phyloP scores from a whole-genome alignment of 495 filamentous ascomycete species.

The Aspergillus homomorphus region DNA sequence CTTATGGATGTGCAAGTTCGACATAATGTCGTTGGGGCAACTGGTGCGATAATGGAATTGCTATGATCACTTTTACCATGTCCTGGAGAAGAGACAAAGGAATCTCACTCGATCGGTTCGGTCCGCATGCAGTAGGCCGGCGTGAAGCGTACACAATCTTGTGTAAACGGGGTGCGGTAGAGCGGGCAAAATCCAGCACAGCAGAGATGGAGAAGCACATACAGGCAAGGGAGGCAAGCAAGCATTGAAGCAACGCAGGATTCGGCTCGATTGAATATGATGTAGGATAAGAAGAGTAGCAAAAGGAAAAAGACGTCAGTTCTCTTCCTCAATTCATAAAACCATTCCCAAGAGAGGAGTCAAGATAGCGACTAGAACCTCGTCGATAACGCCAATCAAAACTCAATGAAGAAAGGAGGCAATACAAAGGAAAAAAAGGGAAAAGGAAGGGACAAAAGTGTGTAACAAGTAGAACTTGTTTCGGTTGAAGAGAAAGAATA shows the following conservation, averaged over 20 bases:
- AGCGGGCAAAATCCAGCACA: neutral
- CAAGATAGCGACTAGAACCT: slow-evolving; percentile 11
- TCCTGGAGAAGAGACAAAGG: neutral
- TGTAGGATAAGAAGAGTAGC: slow-evolving; percentile 6
- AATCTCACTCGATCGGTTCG: neutral
- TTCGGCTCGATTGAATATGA: slow-evolving; percentile 2
- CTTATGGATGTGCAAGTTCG: no score
- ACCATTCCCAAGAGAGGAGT: slow-evolving; percentile 17
- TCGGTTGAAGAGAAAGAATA: slow-evolving; percentile 5
- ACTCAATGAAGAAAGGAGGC: slow-evolving; percentile 9
- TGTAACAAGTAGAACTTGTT: slow-evolving; percentile 4
- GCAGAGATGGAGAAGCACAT: neutral
- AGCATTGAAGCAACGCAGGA: neutral
- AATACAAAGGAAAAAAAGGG: slow-evolving; percentile 12
- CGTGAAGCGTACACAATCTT: neutral
- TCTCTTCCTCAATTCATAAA: slow-evolving; percentile 23
- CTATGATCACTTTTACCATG: neutral
- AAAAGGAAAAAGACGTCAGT: slow-evolving; percentile 15
- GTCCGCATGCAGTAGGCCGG: neutral
- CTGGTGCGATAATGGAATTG: neutral
- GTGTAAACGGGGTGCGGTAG: neutral
- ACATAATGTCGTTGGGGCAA: no score
- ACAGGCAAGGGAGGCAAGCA: neutral
- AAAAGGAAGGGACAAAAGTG: slow-evolving; percentile 5
- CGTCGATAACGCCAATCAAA: slow-evolving; percentile 17